Evolutionary conservation across 1,284 basidiomycete species (phyloP), one percentile per base, ranked within the genome.

Genomic region (Flammula alnicola): DNA sequence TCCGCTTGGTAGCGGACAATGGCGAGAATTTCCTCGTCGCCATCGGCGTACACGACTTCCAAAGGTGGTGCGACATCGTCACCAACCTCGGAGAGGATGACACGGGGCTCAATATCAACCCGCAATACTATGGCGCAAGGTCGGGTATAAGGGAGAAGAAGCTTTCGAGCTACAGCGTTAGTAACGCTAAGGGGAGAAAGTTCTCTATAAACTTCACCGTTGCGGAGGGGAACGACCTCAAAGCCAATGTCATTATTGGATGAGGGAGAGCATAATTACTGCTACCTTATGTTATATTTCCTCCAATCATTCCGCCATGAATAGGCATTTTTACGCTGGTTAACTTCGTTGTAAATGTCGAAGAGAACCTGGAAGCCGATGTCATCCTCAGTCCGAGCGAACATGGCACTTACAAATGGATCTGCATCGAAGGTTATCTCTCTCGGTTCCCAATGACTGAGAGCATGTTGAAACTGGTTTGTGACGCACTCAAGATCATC

Each of bases 21-120:
- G 61, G 62, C 50, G 71, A 72, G 30, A 52, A 39, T 14, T 67
- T 71, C 59, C 47, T 69, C 42, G 52, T 71, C 47, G 61, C 63
- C 7, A 16, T 75, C 16, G 75, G 75, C 1, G 64, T 76, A 17
- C 70, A 77, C 63, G 70, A 72, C 63, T 66, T 67, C 57, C 64
- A 63, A 51, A 60, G 66, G 16, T 75, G 75, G 73, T 58, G 65
- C 49, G 73, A 74, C 52, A 60, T 73, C 44, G 61, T 70, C 44
- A 62, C 65, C 7, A 57, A 65, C 49, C 61, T 71, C 35, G 27
- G 27, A 1, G 9, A 47, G 4, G 40, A 44, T 3, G 31, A 68
- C 20, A 71, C 70, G 1, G 67, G 54, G 5, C 40, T 64, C 5
- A 37, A 51, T 25, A 57, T 72, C 44, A 60, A 64, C 26, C 58